Conservation (phyloP, 2,329 filamentous ascomycete species). For the Cercospora citrullina region DNA sequence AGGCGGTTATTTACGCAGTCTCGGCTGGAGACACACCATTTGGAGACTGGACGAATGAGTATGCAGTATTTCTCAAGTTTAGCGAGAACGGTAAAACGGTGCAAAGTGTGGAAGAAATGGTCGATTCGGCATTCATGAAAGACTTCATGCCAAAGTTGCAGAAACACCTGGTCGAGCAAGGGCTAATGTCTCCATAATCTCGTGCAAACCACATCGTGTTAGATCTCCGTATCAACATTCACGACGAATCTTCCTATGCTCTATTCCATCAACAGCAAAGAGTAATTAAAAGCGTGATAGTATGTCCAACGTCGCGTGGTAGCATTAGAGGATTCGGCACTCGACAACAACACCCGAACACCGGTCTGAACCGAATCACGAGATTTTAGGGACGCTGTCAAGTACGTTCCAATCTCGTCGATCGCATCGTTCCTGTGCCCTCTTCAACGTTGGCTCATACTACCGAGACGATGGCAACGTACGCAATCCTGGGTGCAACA, state of each 20-base stretch:
- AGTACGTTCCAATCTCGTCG: too few species aligned
- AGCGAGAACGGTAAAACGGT: conserved; percentile 7
- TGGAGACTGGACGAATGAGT: conserved; percentile 17
- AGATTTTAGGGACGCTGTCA: too few species aligned
- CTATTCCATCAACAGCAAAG: too few species aligned
- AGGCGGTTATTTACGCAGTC: neutral
- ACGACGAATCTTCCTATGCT: too few species aligned
- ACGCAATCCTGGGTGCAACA: neutral
- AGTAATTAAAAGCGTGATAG: too few species aligned
- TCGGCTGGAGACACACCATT: neutral
- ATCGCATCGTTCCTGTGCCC: too few species aligned
- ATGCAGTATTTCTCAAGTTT: conserved; percentile 17
- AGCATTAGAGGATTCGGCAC: neutral
- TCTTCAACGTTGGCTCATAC: neutral
- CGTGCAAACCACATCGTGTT: neutral
- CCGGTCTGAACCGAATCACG: neutral
- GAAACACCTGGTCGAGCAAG: neutral
- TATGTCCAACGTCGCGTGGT: neutral
- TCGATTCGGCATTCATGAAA: conserved; percentile 15
- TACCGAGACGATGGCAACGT: neutral
- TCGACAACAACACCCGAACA: neutral
- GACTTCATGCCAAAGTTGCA: conserved; percentile 3
- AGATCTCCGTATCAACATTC: too few species aligned
- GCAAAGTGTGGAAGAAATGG: conserved; percentile 19
- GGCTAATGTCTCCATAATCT: neutral